Evolutionary conservation across 305 asterid species (phyloP).

Genomic region (Monarda citriodora): DNA sequence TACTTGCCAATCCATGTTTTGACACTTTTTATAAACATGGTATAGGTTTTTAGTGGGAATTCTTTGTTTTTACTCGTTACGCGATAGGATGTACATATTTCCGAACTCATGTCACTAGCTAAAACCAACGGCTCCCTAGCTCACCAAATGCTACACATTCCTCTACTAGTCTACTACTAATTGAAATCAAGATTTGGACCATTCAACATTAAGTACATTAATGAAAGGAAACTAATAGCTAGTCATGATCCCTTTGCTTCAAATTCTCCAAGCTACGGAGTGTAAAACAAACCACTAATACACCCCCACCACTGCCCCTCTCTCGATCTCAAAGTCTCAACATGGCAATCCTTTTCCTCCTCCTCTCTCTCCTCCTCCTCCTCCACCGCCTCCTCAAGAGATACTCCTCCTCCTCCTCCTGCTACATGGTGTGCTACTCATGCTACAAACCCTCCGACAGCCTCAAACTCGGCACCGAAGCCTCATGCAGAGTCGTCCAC

Average conservation of each 20-base stretch:
- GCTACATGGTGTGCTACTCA: constrained; percentile 58
- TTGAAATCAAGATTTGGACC: not conserved
- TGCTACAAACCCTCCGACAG: constrained; percentile 44
- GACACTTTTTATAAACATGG: too few relatives aligned
- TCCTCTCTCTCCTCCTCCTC: constrained; percentile 2
- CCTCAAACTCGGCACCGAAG: constrained; percentile 29
- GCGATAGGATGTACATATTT: too few relatives aligned
- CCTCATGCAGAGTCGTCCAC: constrained; percentile 27
- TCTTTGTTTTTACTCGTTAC: too few relatives aligned
- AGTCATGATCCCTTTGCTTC: not conserved
- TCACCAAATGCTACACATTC: not conserved
- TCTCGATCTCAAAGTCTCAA: too few relatives aligned
- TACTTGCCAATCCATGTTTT: too few relatives aligned
- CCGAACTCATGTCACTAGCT: not conserved
- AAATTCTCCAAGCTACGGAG: not conserved
- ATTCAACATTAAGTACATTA: not conserved
- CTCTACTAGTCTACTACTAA: not conserved
- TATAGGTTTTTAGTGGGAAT: too few relatives aligned
- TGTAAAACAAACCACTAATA: not conserved
- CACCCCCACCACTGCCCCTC: not conserved
- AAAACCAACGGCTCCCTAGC: not conserved
- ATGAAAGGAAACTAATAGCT: too few relatives aligned
- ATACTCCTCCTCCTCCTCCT: constrained; percentile 3
- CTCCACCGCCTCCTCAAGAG: not conserved
- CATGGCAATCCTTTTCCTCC: constrained; percentile 14